phyloP scores from a whole-genome alignment of 2,329 filamentous ascomycete genomes.

The Penicillium sp. region DNA sequence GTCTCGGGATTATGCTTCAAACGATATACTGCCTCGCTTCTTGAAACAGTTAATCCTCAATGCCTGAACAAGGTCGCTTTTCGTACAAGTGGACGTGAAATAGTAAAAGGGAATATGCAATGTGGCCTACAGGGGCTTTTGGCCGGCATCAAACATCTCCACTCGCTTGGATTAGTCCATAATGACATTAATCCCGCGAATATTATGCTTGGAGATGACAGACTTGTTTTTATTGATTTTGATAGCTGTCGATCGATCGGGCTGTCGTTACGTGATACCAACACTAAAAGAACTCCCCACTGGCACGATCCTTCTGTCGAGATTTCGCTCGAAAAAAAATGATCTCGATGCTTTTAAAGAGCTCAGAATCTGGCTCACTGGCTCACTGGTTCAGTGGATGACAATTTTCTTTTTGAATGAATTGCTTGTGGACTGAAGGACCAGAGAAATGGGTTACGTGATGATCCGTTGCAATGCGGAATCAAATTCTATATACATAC shows the following conservation, averaged over 20 bases:
- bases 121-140: conserved; percentile 19
- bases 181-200: conserved; percentile 34
- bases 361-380: conserved; percentile 6
- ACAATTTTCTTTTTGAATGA: conserved; percentile 20
- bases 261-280: conserved; percentile 13
- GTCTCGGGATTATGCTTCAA: conserved; percentile 28
- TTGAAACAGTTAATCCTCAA: too few species aligned
- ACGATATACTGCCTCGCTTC: too few species aligned
- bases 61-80: too few species aligned
- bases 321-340: conserved; percentile 15
- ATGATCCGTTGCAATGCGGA: too few species aligned
- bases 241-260: conserved; percentile 29
- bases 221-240: conserved; percentile 31
- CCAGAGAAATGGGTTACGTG: too few species aligned
- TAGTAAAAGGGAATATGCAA: conserved; percentile 3
- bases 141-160: conserved; percentile 30
- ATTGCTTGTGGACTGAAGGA: not conserved
- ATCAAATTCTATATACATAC: too few species aligned
- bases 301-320: conserved; percentile 20
- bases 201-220: conserved; percentile 30
- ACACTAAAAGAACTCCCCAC: conserved; percentile 19
- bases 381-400: conserved; percentile 13
- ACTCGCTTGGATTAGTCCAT: conserved; percentile 29
- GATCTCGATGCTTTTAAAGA: conserved; percentile 22
- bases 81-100: too few species aligned